phyloP scores from a whole-genome alignment of 2,329 filamentous ascomycete species.

The Tolypocladium capitatum region DNA sequence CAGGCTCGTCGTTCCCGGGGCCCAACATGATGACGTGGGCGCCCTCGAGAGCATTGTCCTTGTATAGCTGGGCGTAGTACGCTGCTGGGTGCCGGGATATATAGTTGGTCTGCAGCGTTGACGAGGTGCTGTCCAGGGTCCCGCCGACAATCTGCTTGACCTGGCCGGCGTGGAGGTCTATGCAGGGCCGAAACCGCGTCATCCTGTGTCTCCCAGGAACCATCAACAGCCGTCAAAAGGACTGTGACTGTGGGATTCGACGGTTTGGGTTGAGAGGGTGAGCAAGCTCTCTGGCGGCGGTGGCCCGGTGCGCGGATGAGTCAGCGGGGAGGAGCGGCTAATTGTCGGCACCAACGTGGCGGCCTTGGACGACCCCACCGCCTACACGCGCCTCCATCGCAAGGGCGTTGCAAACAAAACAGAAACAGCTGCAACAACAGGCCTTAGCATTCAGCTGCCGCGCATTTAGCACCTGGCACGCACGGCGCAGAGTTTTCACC shows the following conservation, averaged over 20 bases:
- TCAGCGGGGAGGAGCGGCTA: not conserved
- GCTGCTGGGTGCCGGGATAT: slow-evolving; percentile 71
- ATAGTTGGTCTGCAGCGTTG: slow-evolving; percentile 76
- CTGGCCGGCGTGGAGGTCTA: slow-evolving; percentile 92
- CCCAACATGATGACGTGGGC: slow-evolving; percentile 97
- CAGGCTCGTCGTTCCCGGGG: slow-evolving; percentile 70
- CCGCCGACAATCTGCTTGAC: slow-evolving; percentile 98
- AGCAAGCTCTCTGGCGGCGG: too few species aligned
- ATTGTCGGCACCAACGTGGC: too few species aligned
- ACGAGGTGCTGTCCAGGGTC: slow-evolving; percentile 58
- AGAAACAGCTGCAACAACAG: not conserved
- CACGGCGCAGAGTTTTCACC: not conserved
- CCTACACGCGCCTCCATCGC: not conserved
- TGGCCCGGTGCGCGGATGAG: not conserved
- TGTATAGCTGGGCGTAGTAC: slow-evolving; percentile 74
- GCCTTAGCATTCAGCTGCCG: not conserved
- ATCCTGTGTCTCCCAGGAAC: slow-evolving; percentile 31
- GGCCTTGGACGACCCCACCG: too few species aligned
- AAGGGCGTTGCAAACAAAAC: not conserved
- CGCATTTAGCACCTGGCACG: not conserved
- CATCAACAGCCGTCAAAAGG: not conserved
- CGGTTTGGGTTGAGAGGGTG: not conserved
- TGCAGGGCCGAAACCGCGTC: slow-evolving; percentile 92
- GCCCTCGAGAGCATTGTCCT: slow-evolving; percentile 56
- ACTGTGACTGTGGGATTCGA: not conserved